Conservation (phyloP, 2,329 filamentous ascomycete genomes). For the Aschersonia sp. region DNA sequence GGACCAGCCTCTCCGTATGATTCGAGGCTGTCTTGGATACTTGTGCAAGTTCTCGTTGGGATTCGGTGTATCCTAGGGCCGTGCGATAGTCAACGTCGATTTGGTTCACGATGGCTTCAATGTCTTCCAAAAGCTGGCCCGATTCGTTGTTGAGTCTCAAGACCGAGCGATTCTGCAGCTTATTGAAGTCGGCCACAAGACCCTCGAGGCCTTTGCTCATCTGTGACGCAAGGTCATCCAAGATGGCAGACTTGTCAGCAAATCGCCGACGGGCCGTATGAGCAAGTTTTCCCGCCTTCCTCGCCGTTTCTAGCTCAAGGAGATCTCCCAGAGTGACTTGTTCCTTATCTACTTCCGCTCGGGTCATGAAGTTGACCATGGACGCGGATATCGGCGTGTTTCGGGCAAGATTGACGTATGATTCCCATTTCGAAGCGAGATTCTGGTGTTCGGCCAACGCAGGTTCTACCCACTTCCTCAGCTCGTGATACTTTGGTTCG, state of each 20-base stretch:
- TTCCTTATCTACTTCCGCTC: conserved; percentile 24
- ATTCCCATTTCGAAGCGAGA: conserved; percentile 52
- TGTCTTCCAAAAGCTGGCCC: conserved; percentile 61
- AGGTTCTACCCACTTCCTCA: conserved; percentile 55
- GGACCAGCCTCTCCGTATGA: conserved; percentile 47
- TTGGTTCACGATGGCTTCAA: conserved; percentile 74
- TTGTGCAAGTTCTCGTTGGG: conserved; percentile 43
- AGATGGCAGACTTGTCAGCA: conserved; percentile 39
- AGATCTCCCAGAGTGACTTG: conserved; percentile 57
- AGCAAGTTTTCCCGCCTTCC: conserved; percentile 54
- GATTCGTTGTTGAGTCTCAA: conserved; percentile 48
- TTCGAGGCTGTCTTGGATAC: conserved; percentile 49
- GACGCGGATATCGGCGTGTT: conserved; percentile 48
- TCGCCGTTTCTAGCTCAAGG: conserved; percentile 58
- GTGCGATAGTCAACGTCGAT: conserved; percentile 76
- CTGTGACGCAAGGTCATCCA: conserved; percentile 43
- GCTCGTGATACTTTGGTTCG: conserved; percentile 55
- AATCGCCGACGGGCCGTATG: conserved; percentile 44
- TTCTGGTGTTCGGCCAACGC: conserved; percentile 52
- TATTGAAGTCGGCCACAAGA: conserved; percentile 49
- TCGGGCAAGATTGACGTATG: conserved; percentile 48
- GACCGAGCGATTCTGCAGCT: conserved; percentile 37
- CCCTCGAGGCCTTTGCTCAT: conserved; percentile 47
- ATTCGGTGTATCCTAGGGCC: conserved; percentile 52
- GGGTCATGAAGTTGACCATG: conserved; percentile 53